A percentile compares a stretch with the other conserved stretches of the same genome.
These are phyloP conservation scores for Babesia gibsoni DNA, from an alignment of 169 alveolate genomes.

Conservation along the genomic window DNA sequence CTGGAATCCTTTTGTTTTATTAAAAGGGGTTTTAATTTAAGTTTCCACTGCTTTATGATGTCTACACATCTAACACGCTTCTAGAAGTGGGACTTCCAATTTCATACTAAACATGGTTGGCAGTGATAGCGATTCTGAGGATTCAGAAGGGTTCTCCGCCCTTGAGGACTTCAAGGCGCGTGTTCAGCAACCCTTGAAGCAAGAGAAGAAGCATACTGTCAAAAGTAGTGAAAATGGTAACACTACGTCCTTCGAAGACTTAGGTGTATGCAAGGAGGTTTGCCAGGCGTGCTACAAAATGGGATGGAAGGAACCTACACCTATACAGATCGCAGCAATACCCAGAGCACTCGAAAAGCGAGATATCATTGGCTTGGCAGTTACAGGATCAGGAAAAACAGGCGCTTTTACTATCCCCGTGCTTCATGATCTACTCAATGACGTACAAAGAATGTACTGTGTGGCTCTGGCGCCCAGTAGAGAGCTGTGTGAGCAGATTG, in stretches of 20 bases:
- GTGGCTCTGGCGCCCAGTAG: constrained; percentile 96
- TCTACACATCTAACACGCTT: no score
- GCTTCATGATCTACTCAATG: constrained; percentile 87
- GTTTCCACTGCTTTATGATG: no score
- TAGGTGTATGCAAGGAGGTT: constrained; percentile 94
- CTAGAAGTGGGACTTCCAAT: not conserved
- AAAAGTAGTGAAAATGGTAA: not conserved
- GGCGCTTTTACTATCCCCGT: constrained; percentile 96
- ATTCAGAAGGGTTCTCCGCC: constrained; percentile 16
- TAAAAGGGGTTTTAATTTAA: no score
- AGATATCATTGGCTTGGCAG: constrained; percentile 98
- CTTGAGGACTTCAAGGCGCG: constrained; percentile 43
- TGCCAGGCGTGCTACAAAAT: constrained; percentile 87
- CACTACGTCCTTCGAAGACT: constrained; percentile 78
- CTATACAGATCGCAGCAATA: constrained; percentile 89
- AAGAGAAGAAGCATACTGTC: not conserved
- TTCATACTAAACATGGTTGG: not conserved
- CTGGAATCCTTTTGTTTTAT: no score
- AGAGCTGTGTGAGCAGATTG: constrained; percentile 96
- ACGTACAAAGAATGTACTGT: constrained; percentile 86
- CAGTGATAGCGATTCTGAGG: constrained; percentile 20
- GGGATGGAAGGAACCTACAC: constrained; percentile 92
- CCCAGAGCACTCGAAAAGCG: constrained; percentile 90
- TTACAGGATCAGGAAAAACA: constrained; percentile 94
- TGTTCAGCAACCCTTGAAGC: constrained; percentile 14